Base-by-base conservation (phyloP, 768 basidiomycete species). In the Pleurotus citrinopileatus region DNA sequence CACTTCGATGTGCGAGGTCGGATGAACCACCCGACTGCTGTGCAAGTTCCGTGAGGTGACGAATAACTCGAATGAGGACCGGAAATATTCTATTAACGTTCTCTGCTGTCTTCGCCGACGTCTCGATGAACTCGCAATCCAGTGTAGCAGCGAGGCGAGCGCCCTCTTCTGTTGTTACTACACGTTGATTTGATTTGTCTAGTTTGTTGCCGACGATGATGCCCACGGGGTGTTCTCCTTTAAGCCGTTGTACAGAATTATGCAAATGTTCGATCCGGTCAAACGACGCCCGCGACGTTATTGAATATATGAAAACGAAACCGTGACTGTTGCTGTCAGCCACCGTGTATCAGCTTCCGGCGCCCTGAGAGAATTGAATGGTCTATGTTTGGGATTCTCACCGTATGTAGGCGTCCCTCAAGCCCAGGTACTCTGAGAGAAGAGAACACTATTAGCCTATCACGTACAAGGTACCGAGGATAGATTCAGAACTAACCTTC, bases 191-290 rank as follows among this genome's bases (percentile, higher is more conserved):
- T 26, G 28, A 52, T 13, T 63, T 44, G 52, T 69, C 67, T 28
- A 60, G 59, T 55, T 65, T 67, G 27, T 61, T 67, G n/a, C 65
- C 66, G 3, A 67, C 61, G 15, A 69, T 60, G 12, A 66, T 58
- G 22, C 63, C 57, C 7, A 60, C 51, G 9, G 56, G 51, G 17
- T 56, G 55, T 19, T 64, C 59, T 20, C 50, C 42, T 42, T 59
- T 60, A 3, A 55, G 46, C 44, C 58, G 59, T 23, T 59, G 64
- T n/a, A 67, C 56, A 55, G 61, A 60, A 38, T 63, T 55, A 46
- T 59, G 64, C 10, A 62, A 60, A 23, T 59, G 57, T 19, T 62
- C 60, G n/a, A 65, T 44, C 19, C 64, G 59, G 32, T 69, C 59
- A 40, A 66, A 67, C 5, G 60, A 64, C 17, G 56, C 44, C 25